phyloP scores from a whole-genome alignment of 2,329 filamentous ascomycete species.

The Graphiopsis chlorocephala region DNA sequence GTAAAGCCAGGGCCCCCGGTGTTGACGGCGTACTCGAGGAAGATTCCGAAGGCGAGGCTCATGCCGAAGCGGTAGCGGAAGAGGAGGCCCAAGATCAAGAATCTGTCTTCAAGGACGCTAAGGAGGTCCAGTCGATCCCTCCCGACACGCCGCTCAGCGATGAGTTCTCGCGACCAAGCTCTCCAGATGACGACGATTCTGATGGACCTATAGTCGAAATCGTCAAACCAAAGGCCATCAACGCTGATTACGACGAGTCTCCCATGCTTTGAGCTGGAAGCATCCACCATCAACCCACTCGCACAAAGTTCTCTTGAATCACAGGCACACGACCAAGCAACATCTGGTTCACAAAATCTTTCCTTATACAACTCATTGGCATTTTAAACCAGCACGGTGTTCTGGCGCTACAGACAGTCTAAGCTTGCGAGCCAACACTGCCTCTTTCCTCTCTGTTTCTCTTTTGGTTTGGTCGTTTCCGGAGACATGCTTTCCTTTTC shows the following conservation, averaged over 20 bases:
- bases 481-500: not conserved
- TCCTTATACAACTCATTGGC: not conserved
- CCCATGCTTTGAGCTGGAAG: not conserved
- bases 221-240: constrained; percentile 11
- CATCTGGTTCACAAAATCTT: not conserved
- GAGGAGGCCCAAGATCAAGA: constrained; percentile 1
- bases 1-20: not conserved
- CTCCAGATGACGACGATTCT: not conserved
- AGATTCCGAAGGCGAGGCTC: constrained; percentile 9
- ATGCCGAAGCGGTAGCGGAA: not conserved
- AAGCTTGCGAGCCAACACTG: not conserved
- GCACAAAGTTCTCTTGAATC: too few relatives aligned
- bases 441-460: not conserved
- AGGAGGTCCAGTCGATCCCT: constrained; percentile 13
- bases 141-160: not conserved
- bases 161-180: not conserved
- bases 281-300: not conserved
- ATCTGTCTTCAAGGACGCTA: constrained; percentile 6
- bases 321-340: not conserved
- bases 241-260: constrained; percentile 9
- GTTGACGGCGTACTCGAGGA: constrained; percentile 14
- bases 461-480: not conserved
- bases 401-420: not conserved
- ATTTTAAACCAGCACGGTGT: not conserved
- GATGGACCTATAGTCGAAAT: not conserved